Conservation (phyloP, 2,329 filamentous ascomycete species). For the Pestalotiopsis fici region DNA sequence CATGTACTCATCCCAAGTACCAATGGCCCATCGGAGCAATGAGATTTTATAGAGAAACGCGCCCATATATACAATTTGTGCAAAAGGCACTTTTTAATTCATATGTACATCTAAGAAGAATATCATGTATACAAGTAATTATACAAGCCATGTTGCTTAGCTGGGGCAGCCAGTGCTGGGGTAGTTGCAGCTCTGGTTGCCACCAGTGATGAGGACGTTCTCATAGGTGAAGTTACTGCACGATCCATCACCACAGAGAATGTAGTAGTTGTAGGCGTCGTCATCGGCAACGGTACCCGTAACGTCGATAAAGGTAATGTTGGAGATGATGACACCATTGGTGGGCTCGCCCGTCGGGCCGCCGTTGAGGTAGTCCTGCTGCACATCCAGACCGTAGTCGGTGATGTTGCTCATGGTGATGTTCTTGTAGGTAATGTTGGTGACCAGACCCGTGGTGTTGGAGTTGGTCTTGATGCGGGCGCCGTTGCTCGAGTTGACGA, state of each 20-base stretch:
- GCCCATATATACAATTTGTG: neutral
- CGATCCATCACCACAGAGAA: slow-evolving; percentile 31
- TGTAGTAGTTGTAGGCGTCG: slow-evolving; percentile 20
- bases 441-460: slow-evolving; percentile 46
- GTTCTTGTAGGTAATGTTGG: slow-evolving; percentile 46
- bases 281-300: slow-evolving; percentile 1
- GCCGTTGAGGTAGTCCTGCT: slow-evolving; percentile 29
- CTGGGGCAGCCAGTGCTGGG: neutral
- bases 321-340: slow-evolving; percentile 40
- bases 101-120: neutral
- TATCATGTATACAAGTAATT: neutral
- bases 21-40: too few relatives aligned
- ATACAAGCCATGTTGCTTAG: neutral
- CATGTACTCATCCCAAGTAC: too few relatives aligned
- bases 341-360: slow-evolving; percentile 35
- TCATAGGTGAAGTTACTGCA: slow-evolving; percentile 20
- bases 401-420: slow-evolving; percentile 46
- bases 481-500: slow-evolving; percentile 51
- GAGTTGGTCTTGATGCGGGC: slow-evolving; percentile 54
- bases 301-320: slow-evolving; percentile 32
- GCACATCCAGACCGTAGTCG: slow-evolving; percentile 36
- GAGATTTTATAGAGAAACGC: too few relatives aligned
- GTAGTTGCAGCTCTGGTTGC: slow-evolving; percentile 5
- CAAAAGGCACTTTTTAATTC: neutral
- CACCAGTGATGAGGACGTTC: neutral